phyloP scores from a whole-genome alignment of 805 yeast genomes.

The Yarrowia sp. region DNA sequence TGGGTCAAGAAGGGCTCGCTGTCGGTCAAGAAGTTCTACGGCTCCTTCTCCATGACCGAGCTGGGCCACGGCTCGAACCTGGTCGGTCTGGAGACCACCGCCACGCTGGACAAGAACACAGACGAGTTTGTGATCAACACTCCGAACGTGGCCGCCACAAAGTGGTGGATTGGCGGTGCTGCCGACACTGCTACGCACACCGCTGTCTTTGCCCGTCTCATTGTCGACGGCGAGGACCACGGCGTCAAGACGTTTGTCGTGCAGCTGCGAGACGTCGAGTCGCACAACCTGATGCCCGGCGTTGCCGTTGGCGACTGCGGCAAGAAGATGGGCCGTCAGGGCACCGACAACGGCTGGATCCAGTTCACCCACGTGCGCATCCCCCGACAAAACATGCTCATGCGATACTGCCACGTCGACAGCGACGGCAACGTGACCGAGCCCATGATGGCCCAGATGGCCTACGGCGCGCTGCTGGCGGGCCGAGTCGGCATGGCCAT shows the following conservation, averaged over 20 bases:
- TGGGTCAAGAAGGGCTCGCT: constrained; percentile 65
- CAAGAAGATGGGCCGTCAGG: constrained; percentile 91
- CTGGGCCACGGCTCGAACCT: constrained; percentile 91
- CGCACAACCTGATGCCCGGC: constrained; percentile 72
- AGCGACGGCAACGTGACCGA: constrained; percentile 63
- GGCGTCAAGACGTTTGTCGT: constrained; percentile 92
- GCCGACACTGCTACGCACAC: constrained; percentile 90
- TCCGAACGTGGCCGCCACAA: constrained; percentile 88
- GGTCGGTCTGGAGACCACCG: constrained; percentile 89
- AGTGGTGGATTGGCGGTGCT: constrained; percentile 99
- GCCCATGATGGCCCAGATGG: constrained; percentile 83
- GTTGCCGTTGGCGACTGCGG: constrained; percentile 88
- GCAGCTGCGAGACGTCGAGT: constrained; percentile 69
- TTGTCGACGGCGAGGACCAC: constrained; percentile 76
- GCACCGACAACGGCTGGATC: constrained; percentile 95
- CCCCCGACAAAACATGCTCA: constrained; percentile 79
- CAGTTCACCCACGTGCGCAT: constrained; percentile 80
- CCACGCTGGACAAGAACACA: constrained; percentile 63
- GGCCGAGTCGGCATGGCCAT: constrained; percentile 89
- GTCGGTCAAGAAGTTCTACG: constrained; percentile 47
- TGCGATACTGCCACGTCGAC: constrained; percentile 69
- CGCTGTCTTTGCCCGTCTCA: constrained; percentile 75
- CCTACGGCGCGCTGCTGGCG: constrained; percentile 79
- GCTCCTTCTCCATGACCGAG: constrained; percentile 93
- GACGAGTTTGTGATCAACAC: constrained; percentile 76